A percentile compares a stretch with the other conserved stretches of the same genome.
phyloP scores from a whole-genome alignment of 2,329 filamentous ascomycete genomes.

The Sclerotinia glacialis region DNA sequence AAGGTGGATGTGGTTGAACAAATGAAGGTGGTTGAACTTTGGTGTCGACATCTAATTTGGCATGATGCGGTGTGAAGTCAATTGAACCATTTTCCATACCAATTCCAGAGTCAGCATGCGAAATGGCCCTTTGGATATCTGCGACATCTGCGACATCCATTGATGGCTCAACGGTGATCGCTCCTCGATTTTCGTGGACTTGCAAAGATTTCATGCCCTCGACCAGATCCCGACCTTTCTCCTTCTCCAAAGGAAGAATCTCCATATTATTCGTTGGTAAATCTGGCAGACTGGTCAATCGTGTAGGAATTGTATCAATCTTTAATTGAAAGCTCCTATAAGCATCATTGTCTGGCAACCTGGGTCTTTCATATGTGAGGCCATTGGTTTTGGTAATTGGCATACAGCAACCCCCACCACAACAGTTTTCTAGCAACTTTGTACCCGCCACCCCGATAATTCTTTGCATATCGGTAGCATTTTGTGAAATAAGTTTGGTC shows the following conservation, averaged over 20 bases:
- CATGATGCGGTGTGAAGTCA: slow-evolving; percentile 38
- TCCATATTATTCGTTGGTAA: slow-evolving; percentile 74
- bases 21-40: slow-evolving; percentile 75
- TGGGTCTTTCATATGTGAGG: slow-evolving; percentile 52
- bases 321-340: slow-evolving; percentile 77
- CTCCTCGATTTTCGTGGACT: neutral
- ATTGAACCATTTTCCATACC: slow-evolving; percentile 39
- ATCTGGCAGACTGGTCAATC: slow-evolving; percentile 67
- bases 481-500: slow-evolving; percentile 64
- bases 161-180: slow-evolving; percentile 26
- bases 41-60: slow-evolving; percentile 47
- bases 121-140: slow-evolving; percentile 27
- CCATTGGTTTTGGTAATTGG: slow-evolving; percentile 46
- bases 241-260: slow-evolving; percentile 56
- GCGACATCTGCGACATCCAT: slow-evolving; percentile 10
- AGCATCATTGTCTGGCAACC: slow-evolving; percentile 75
- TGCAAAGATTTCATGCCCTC: neutral
- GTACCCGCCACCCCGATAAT: slow-evolving; percentile 63
- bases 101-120: slow-evolving; percentile 51
- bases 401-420: slow-evolving; percentile 63
- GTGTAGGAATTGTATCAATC: slow-evolving; percentile 70
- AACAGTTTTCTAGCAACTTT: slow-evolving; percentile 60
- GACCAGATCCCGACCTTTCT: slow-evolving; percentile 34
- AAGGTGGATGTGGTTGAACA: slow-evolving; percentile 91
- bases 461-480: slow-evolving; percentile 58